Evolutionary conservation across 257 asterid species (phyloP), one percentile per base, ranked within the genome.

Genomic region (Solanum verrucosum): DNA sequence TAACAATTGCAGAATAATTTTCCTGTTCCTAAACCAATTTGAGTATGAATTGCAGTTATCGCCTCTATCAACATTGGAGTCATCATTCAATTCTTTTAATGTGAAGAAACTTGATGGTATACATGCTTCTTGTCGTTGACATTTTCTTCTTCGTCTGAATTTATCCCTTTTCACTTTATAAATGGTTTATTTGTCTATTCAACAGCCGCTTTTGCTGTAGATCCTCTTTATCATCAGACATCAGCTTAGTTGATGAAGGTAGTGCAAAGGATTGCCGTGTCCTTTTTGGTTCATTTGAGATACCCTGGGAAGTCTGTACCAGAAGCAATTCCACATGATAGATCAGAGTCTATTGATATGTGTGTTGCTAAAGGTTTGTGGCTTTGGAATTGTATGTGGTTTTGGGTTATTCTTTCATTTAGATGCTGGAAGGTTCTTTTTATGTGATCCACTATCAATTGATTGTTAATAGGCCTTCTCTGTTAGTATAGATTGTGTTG

Each of bases 231-330:
- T 91, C 99, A 97, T 87, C 99, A 96, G 92, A 96, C 98, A 56
- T 94, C 98, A 25, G 98, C 99, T 88, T 95, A 95, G 95, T 96
- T 91, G 98, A 96, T 89, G 99, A 97, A 94, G 98, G 98, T 81
- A 98, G 98, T 38, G 99, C 96, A 10, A 97, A 94, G 93, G 98
- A 92, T 89, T 96, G 98, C 93, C 91, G 88, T 88, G 96, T 97
- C 90, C 98, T 97, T 72, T 97, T 97, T 88, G 99, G 95, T 92
- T 96, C 98, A 37, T 79, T 87, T 38, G 98, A 97, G 91, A 89
- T 97, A 73, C 98, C 98, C 99, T 90, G 96, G 98, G 88, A 95
- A 90, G 91, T 92, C 93, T 91, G 60, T 81, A 65, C 67, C 93
- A 84, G 88, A 87, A 10, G 88, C 83, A 60, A 59, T 91, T 87